Evolutionary conservation across 2,329 filamentous ascomycete species (phyloP).

Genomic region (Penicillium olsonii): DNA sequence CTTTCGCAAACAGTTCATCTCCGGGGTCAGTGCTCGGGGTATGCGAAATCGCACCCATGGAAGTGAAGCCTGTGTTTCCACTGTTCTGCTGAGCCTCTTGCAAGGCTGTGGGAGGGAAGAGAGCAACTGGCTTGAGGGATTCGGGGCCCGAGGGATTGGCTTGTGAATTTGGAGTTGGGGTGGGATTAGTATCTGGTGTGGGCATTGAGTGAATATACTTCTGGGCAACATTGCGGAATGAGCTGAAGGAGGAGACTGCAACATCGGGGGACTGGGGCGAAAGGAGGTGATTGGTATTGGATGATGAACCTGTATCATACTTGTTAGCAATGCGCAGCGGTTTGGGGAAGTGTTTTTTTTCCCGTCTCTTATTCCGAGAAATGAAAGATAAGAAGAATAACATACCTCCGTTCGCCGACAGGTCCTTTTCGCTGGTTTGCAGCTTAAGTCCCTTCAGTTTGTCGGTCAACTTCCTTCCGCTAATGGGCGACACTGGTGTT

Average conservation of each 20-base stretch:
- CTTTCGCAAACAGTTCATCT: constrained; percentile 84
- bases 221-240: constrained; percentile 52
- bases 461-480: constrained; percentile 71
- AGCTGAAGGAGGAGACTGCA: constrained; percentile 63
- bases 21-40: constrained; percentile 56
- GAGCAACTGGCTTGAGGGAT: constrained; percentile 34
- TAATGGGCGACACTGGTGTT: constrained; percentile 63
- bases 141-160: constrained; percentile 15
- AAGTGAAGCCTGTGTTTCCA: constrained; percentile 26
- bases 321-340: constrained; percentile 19
- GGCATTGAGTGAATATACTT: constrained; percentile 15
- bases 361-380: too few relatives aligned
- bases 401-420: constrained; percentile 52
- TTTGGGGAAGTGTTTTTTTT: too few relatives aligned
- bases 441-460: constrained; percentile 78
- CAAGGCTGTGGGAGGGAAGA: constrained; percentile 41
- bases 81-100: constrained; percentile 36
- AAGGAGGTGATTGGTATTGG: constrained; percentile 49
- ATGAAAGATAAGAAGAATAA: too few relatives aligned
- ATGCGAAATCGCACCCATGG: constrained; percentile 35
- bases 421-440: constrained; percentile 71
- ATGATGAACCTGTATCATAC: too few relatives aligned
- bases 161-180: constrained; percentile 20
- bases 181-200: constrained; percentile 28
- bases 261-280: constrained; percentile 66